Conservation (phyloP, 2,329 filamentous ascomycete genomes). For the Aspergillus cejpii region DNA sequence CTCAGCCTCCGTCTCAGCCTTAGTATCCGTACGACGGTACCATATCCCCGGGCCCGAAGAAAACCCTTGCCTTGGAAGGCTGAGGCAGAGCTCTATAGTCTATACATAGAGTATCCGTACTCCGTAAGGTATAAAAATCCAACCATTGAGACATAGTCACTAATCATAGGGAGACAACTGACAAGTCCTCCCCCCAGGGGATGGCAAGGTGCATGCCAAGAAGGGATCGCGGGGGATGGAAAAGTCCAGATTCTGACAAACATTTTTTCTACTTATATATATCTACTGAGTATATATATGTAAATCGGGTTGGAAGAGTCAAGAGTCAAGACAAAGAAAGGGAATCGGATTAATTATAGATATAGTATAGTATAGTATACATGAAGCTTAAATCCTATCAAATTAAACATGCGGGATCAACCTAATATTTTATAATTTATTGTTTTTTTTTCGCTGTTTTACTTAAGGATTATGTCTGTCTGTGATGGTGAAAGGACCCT, state of each 20-base stretch:
- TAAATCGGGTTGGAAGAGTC: background rate
- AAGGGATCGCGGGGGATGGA: background rate
- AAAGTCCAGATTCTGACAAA: background rate
- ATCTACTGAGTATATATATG: too few relatives aligned
- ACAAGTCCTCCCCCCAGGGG: background rate
- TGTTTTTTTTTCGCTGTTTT: too few relatives aligned
- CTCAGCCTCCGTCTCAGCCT: background rate
- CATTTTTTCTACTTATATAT: too few relatives aligned
- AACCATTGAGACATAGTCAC: too few relatives aligned
- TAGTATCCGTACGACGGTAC: background rate
- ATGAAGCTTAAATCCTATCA: background rate
- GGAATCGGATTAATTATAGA: too few relatives aligned
- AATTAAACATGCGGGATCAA: background rate
- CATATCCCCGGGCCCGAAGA: background rate
- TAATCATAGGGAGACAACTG: too few relatives aligned
- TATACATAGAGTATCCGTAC: too few relatives aligned
- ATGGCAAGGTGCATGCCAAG: slow-evolving; percentile 3
- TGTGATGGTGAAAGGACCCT: background rate
- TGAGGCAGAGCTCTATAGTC: too few relatives aligned
- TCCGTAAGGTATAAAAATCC: too few relatives aligned
- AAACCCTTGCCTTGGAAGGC: too few relatives aligned
- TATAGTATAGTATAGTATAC: too few relatives aligned
- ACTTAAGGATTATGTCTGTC: background rate
- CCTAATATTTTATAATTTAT: background rate
- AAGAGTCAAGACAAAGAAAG: background rate